A percentile compares a stretch with the other conserved stretches of the same genome.
Conservation (phyloP, 768 basidiomycete species). For the Termitomyces sp. region DNA sequence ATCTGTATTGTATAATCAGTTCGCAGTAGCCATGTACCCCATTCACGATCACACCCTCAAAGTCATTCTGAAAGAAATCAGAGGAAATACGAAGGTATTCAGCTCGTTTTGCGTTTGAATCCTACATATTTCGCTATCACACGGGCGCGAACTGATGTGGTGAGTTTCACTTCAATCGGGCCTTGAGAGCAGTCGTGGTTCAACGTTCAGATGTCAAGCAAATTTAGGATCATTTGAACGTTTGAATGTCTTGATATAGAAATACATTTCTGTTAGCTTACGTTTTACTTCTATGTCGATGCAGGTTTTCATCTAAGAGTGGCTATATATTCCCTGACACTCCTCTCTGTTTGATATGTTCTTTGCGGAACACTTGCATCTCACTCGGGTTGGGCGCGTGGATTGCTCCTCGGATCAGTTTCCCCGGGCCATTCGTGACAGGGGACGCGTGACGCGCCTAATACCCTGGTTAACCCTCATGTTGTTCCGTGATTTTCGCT, state of each 20-base stretch:
- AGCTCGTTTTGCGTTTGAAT: background rate
- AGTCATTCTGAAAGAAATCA: background rate
- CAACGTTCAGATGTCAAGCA: background rate
- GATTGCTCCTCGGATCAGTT: background rate
- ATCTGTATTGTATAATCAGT: no score
- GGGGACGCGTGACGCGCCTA: background rate
- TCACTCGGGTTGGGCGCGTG: no score
- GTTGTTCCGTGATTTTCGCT: background rate
- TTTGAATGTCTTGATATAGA: background rate
- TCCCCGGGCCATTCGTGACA: background rate
- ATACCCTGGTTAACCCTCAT: background rate
- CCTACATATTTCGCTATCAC: background rate
- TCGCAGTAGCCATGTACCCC: no score
- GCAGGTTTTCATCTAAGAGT: background rate
- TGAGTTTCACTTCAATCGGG: background rate
- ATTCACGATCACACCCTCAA: no score
- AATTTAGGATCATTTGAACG: background rate
- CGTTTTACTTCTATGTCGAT: background rate
- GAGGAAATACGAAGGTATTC: background rate
- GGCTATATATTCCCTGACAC: background rate
- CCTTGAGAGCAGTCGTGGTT: background rate
- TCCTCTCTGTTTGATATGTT: no score
- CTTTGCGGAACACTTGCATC: no score
- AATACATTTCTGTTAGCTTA: background rate
- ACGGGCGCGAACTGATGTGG: background rate